Percentiles rank a stretch among this genome's conserved stretches.
phyloP scores from a whole-genome alignment of 1,139 yeast species.

The Geotrichum reessii region DNA sequence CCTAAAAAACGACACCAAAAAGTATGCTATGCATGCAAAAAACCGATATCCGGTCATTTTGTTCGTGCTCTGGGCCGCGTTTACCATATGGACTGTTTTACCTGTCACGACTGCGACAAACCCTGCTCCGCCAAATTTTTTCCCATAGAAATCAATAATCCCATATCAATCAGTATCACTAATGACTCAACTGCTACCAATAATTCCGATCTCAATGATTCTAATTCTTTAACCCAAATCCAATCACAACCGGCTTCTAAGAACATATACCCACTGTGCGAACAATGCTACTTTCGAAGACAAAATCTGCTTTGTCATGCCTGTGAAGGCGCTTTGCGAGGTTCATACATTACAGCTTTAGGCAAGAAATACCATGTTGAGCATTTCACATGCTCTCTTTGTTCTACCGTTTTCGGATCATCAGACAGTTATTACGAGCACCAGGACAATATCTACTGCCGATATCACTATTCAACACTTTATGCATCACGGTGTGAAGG shows the following conservation, averaged over 20 bases:
- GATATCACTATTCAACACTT: constrained; percentile 77
- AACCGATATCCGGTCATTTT: constrained; percentile 70
- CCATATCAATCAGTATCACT: neutral
- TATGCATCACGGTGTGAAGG: constrained; percentile 93
- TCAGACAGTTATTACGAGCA: constrained; percentile 93
- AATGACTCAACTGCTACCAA: neutral
- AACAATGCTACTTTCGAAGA: constrained; percentile 83
- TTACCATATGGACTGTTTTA: constrained; percentile 82
- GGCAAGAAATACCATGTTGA: constrained; percentile 92
- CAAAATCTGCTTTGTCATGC: constrained; percentile 75
- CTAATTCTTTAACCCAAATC: constrained; percentile 8
- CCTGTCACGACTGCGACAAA: constrained; percentile 73
- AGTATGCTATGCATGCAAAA: constrained; percentile 57
- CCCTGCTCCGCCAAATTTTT: constrained; percentile 71
- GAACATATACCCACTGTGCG: constrained; percentile 78
- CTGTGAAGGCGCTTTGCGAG: constrained; percentile 81
- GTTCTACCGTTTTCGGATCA: constrained; percentile 81
- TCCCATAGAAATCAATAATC: constrained; percentile 41
- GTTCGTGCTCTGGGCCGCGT: constrained; percentile 78
- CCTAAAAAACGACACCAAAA: constrained; percentile 21
- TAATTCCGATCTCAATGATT: constrained; percentile 16
- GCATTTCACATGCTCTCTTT: constrained; percentile 87
- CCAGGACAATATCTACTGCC: constrained; percentile 77
- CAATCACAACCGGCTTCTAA: constrained; percentile 35
- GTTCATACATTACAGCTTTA: constrained; percentile 90